Evolutionary conservation across 208 protist genomes (phyloP).

Genomic region (Acanthamoeba lenticulata): DNA sequence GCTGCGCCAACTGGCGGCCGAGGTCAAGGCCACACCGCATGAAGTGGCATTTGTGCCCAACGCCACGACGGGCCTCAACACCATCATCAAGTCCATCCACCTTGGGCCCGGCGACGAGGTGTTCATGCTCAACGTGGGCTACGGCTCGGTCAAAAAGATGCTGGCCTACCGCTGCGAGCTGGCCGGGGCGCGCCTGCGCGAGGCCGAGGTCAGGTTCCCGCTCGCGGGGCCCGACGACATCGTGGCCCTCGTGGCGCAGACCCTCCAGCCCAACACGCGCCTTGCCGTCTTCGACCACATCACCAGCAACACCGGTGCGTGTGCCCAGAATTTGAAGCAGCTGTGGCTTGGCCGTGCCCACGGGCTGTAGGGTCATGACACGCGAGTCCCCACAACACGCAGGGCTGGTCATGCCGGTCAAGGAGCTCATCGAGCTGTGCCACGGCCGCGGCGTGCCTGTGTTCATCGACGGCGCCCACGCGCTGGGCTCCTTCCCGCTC

Average conservation of each 20-base stretch:
- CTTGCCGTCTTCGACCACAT: slow-evolving; percentile 91
- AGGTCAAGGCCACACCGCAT: slow-evolving; percentile 86
- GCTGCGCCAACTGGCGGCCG: slow-evolving; percentile 86
- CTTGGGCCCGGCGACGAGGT: slow-evolving; percentile 83
- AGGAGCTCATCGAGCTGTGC: slow-evolving; percentile 86
- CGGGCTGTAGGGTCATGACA: no score
- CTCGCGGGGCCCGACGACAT: slow-evolving; percentile 86
- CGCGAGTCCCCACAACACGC: slow-evolving; percentile 86
- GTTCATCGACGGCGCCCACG: slow-evolving; percentile 92
- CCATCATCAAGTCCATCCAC: slow-evolving; percentile 87
- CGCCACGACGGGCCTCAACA: slow-evolving; percentile 92
- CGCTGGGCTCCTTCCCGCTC: slow-evolving; percentile 88
- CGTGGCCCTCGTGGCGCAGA: slow-evolving; percentile 75
- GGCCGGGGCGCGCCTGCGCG: slow-evolving; percentile 86
- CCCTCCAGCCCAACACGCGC: slow-evolving; percentile 70
- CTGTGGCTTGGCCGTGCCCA: no score
- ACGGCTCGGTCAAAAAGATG: slow-evolving; percentile 93
- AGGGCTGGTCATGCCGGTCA: slow-evolving; percentile 32
- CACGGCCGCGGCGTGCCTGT: slow-evolving; percentile 87
- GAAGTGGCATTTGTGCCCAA: slow-evolving; percentile 91
- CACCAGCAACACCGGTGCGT: slow-evolving; percentile 89
- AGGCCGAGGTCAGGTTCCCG: slow-evolving; percentile 85
- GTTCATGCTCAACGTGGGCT: slow-evolving; percentile 90
- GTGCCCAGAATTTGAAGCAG: no score
- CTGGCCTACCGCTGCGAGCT: slow-evolving; percentile 89